phyloP scores from a whole-genome alignment of 2,329 filamentous ascomycete genomes.

The Talaromyces sp. region DNA sequence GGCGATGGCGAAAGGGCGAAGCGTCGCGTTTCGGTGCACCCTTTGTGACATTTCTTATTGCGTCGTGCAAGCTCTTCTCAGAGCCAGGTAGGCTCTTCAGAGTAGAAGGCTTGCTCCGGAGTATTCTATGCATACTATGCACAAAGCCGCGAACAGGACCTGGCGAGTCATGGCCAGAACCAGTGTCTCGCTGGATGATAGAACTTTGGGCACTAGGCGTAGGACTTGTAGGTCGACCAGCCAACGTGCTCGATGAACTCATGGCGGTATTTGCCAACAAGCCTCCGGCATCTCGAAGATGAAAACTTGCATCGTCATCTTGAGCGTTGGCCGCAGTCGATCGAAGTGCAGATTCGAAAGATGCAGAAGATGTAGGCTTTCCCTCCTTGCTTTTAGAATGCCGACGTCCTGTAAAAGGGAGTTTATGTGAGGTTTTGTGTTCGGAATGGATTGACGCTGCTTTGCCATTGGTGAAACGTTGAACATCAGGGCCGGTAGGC shows the following conservation, averaged over 20 bases:
- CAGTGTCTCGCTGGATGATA: slow-evolving; percentile 46
- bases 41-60: slow-evolving; percentile 26
- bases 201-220: slow-evolving; percentile 71
- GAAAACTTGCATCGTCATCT: slow-evolving; percentile 59
- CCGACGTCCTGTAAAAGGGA: slow-evolving; percentile 44
- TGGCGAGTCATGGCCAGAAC: slow-evolving; percentile 36
- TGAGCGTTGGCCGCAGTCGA: slow-evolving; percentile 57
- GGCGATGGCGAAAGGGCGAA: slow-evolving; percentile 33
- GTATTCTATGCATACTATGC: slow-evolving; percentile 54
- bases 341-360: slow-evolving; percentile 44
- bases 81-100: slow-evolving; percentile 32
- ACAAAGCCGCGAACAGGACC: slow-evolving; percentile 49
- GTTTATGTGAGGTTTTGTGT: slow-evolving; percentile 45
- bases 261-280: slow-evolving; percentile 20
- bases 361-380: slow-evolving; percentile 32
- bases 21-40: slow-evolving; percentile 28
- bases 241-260: slow-evolving; percentile 40
- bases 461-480: slow-evolving; percentile 55
- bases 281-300: slow-evolving; percentile 48
- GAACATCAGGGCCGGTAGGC: slow-evolving; percentile 65
- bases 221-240: slow-evolving; percentile 71
- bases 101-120: slow-evolving; percentile 46
- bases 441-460: slow-evolving; percentile 34
- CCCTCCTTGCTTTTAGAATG: slow-evolving; percentile 59
- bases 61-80: slow-evolving; percentile 29